A percentile compares a stretch with the other conserved stretches of the same genome.
These are phyloP conservation scores for Eragrostis nindensis DNA, from an alignment of 176 grass and related monocot genomes.

Conservation along the genomic window DNA sequence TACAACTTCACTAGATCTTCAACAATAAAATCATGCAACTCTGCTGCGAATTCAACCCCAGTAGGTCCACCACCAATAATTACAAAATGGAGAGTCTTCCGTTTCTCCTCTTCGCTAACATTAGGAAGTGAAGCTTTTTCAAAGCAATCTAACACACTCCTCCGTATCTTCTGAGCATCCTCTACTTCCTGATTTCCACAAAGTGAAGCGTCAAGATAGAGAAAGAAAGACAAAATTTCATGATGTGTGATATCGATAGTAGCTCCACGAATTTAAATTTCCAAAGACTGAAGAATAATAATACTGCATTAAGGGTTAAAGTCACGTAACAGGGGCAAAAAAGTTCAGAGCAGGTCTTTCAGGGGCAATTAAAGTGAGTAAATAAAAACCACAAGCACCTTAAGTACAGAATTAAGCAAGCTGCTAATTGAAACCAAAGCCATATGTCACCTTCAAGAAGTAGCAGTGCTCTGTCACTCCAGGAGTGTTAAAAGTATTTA, in stretches of 20 bases:
- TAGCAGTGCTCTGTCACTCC: constrained; percentile 84
- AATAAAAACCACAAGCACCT: neutral
- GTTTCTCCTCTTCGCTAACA: constrained; percentile 77
- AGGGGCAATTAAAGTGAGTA: constrained; percentile 7
- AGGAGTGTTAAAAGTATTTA: constrained; percentile 93
- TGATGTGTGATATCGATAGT: constrained; percentile 1
- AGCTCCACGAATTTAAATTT: constrained; percentile 29
- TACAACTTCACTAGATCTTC: constrained; percentile 95
- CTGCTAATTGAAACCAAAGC: neutral
- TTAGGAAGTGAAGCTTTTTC: constrained; percentile 80
- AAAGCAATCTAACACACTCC: constrained; percentile 82
- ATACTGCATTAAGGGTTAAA: neutral
- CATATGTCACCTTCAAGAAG: constrained; percentile 74
- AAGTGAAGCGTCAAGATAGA: constrained; percentile 22
- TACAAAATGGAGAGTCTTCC: constrained; percentile 82
- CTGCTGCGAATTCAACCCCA: constrained; percentile 97
- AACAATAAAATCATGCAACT: constrained; percentile 92
- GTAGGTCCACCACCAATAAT: constrained; percentile 95
- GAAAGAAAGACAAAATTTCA: neutral
- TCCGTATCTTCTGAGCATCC: constrained; percentile 86
- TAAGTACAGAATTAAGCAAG: neutral
- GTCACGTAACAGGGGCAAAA: neutral
- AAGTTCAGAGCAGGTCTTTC: neutral
- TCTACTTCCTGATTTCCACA: constrained; percentile 78
- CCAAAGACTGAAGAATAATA: neutral